Conservation (phyloP, 1,139 yeast genomes). For the Geotrichum cucujoidarum region DNA sequence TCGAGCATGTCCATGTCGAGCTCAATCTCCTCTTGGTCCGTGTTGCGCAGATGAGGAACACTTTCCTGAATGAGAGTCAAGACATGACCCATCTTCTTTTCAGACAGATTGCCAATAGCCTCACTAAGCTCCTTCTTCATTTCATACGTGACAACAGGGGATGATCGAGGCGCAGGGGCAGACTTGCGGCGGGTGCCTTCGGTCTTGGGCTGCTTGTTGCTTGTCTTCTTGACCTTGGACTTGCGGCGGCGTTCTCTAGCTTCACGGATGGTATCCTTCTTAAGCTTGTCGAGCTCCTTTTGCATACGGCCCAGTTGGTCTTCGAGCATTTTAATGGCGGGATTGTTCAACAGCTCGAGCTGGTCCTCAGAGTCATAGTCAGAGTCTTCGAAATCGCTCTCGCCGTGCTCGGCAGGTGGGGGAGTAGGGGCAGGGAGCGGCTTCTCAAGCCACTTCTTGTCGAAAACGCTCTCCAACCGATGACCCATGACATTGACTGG, state of each 20-base stretch:
- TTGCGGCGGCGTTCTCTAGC: constrained; percentile 38
- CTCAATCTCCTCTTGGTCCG: constrained; percentile 83
- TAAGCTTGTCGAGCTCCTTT: constrained; percentile 73
- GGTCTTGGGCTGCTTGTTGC: constrained; percentile 19
- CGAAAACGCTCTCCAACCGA: constrained; percentile 76
- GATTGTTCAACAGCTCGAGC: constrained; percentile 65
- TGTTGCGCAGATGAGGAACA: constrained; percentile 68
- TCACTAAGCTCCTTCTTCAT: constrained; percentile 95
- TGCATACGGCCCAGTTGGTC: constrained; percentile 83
- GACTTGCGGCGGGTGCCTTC: constrained; percentile 22
- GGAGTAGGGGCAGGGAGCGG: constrained; percentile 72
- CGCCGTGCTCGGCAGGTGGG: constrained; percentile 41
- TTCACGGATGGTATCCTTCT: constrained; percentile 59
- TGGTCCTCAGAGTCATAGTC: constrained; percentile 61
- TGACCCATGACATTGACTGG: constrained; percentile 96
- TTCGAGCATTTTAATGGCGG: constrained; percentile 85
- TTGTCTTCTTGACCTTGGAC: constrained; percentile 35
- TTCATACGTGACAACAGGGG: constrained; percentile 59
- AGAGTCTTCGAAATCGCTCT: constrained; percentile 43
- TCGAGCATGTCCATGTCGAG: constrained; percentile 92
- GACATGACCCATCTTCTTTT: constrained; percentile 76
- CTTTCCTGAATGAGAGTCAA: constrained; percentile 82
- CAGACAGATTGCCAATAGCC: constrained; percentile 66
- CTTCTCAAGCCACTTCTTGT: constrained; percentile 82
- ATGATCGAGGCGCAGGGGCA: constrained; percentile 19